Percentiles rank a stretch among this genome's conserved stretches.
Conservation (phyloP, 257 asterid genomes). For the Nicotiana paniculata region DNA sequence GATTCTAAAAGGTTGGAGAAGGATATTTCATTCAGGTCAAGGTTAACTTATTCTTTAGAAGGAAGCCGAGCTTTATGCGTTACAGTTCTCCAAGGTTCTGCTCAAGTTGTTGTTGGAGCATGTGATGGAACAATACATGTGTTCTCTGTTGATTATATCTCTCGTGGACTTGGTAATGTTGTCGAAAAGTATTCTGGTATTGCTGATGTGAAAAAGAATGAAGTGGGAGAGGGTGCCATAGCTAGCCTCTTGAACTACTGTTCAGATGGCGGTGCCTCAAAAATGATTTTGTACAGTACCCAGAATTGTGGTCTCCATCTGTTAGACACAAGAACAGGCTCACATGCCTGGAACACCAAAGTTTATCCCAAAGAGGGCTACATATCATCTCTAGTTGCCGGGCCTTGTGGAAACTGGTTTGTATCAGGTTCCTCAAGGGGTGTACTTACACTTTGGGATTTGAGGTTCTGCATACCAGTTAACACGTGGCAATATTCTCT, state of each 20-base stretch:
- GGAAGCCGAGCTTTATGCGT: conserved; percentile 87
- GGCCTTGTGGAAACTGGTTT: conserved; percentile 98
- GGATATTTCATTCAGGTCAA: conserved; percentile 94
- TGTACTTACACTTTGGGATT: conserved; percentile 94
- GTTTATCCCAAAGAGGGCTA: conserved; percentile 87
- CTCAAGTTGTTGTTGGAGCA: conserved; percentile 83
- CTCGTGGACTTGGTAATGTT: conserved; percentile 91
- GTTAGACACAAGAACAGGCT: conserved; percentile 77
- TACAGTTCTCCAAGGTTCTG: conserved; percentile 76
- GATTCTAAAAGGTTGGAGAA: conserved; percentile 97
- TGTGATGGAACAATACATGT: conserved; percentile 85
- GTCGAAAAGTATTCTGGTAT: conserved; percentile 95
- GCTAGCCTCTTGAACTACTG: conserved; percentile 78
- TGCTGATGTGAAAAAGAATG: conserved; percentile 62
- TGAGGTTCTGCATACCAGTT: conserved; percentile 94
- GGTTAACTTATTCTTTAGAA: conserved; percentile 81
- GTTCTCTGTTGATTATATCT: conserved; percentile 87
- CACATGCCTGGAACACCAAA: conserved; percentile 75
- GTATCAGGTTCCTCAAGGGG: conserved; percentile 98
- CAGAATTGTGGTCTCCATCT: conserved; percentile 89
- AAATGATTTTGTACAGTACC: conserved; percentile 76
- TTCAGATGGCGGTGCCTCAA: conserved; percentile 59
- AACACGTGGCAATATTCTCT: conserved; percentile 86
- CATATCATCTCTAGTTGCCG: conserved; percentile 77
- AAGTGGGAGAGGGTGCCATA: conserved; percentile 78